Percentiles rank a stretch among this genome's conserved stretches.
Conservation (phyloP, 75 land plant species). For the Chamaecyparis obtusa region DNA sequence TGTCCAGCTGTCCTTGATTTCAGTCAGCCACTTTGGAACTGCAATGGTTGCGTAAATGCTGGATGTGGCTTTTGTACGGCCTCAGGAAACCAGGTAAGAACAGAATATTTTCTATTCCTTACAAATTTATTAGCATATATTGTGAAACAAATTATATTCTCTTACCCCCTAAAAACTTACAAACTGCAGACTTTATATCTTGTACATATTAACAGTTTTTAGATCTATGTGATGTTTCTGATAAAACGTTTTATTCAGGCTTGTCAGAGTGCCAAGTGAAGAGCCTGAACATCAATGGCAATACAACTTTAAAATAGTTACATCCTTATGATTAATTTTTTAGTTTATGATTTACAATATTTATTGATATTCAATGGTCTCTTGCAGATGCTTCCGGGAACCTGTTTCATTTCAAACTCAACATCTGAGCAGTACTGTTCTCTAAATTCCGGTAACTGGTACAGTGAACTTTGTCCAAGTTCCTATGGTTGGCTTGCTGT, state of each 20-base stretch:
- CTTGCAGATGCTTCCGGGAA: conserved; percentile 13
- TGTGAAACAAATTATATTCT: no score
- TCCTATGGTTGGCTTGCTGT: conserved; percentile 82
- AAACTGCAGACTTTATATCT: not conserved
- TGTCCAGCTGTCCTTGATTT: conserved; percentile 11
- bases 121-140: not conserved
- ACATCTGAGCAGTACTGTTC: conserved; percentile 1
- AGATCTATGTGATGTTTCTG: no score
- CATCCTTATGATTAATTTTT: not conserved
- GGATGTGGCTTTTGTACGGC: conserved; percentile 51
- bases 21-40: conserved; percentile 24
- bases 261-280: not conserved
- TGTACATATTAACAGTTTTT: no score
- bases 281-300: not conserved
- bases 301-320: not conserved
- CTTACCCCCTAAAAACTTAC: no score
- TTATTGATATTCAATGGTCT: conserved; percentile 17
- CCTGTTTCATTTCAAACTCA: not conserved
- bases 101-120: not conserved
- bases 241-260: not conserved
- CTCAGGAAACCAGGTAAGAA: conserved; percentile 23
- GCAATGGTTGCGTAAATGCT: conserved; percentile 41
- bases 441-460: not conserved
- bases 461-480: conserved; percentile 12
- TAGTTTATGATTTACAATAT: not conserved